These are phyloP conservation scores for Apophysomyces elegans DNA, from an alignment of 371 early-diverging fungal genomes.

Conservation along the genomic window DNA sequence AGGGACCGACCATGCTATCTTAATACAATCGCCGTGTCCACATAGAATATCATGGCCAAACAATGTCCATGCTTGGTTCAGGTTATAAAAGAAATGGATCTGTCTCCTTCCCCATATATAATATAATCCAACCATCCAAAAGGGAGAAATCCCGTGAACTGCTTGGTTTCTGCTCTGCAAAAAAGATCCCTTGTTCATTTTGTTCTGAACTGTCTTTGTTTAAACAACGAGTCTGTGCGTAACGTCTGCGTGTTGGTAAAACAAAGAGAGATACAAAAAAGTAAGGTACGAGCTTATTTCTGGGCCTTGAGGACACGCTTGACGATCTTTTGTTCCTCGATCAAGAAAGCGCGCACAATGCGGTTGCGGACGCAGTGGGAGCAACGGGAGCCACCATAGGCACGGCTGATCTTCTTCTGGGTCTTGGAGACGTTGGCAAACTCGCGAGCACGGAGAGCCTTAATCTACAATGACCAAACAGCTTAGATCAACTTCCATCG, in stretches of 20 bases:
- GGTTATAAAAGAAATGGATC: too few species aligned
- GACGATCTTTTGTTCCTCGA: slow-evolving; percentile 99
- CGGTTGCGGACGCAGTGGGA: slow-evolving; percentile 91
- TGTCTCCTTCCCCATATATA: too few species aligned
- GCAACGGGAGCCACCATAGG: slow-evolving; percentile 98
- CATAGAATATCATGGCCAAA: too few species aligned
- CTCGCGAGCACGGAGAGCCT: slow-evolving; percentile 91
- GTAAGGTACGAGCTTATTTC: slow-evolving; percentile 13
- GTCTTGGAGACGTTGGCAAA: slow-evolving; percentile 90
- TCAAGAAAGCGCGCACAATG: slow-evolving; percentile 98
- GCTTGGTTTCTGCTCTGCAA: too few species aligned
- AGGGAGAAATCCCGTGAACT: too few species aligned
- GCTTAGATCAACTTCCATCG: not conserved
- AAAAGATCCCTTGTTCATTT: not conserved
- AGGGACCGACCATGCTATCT: too few species aligned
- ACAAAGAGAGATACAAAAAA: too few species aligned
- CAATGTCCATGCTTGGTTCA: too few species aligned
- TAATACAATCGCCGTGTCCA: too few species aligned
- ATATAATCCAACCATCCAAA: too few species aligned
- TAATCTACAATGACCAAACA: slow-evolving; percentile 58
- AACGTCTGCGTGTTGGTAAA: too few species aligned
- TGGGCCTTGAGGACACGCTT: slow-evolving; percentile 96
- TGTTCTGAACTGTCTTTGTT: not conserved
- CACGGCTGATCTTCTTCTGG: slow-evolving; percentile 93
- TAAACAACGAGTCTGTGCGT: too few species aligned